Conservation (phyloP, 1,284 basidiomycete genomes). For the Ustilago trichophora region DNA sequence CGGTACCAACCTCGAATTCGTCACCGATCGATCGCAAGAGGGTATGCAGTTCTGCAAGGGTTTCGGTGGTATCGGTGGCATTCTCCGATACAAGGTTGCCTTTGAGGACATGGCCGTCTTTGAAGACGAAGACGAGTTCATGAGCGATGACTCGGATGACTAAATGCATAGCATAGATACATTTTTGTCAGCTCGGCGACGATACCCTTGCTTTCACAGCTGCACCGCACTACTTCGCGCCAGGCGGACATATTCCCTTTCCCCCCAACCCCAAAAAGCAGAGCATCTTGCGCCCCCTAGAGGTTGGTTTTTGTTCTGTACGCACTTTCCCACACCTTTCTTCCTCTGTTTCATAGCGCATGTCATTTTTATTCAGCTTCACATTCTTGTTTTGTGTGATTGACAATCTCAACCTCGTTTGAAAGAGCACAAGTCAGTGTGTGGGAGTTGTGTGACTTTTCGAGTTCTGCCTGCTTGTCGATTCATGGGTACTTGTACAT, state of each 20-base stretch:
- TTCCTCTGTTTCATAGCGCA: background rate
- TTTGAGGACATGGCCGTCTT: constrained; percentile 65
- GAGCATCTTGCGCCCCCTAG: background rate
- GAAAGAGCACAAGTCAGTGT: too few species aligned
- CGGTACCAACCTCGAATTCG: constrained; percentile 85
- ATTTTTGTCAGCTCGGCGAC: background rate
- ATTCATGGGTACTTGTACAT: too few species aligned
- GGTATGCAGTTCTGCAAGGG: constrained; percentile 98
- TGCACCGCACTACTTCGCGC: background rate
- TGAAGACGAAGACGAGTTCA: constrained; percentile 65
- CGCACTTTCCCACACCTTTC: background rate
- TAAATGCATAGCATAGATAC: constrained; percentile 13
- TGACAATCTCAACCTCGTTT: constrained; percentile 4
- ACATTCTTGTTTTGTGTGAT: background rate
- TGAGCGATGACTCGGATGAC: constrained; percentile 61
- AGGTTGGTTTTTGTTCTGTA: too few species aligned
- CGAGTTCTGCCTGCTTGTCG: too few species aligned
- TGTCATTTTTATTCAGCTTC: constrained; percentile 1
- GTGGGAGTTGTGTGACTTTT: too few species aligned
- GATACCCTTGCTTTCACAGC: constrained; percentile 1
- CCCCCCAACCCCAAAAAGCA: too few species aligned
- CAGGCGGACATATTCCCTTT: background rate
- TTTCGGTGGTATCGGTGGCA: constrained; percentile 95
- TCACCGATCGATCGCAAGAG: constrained; percentile 78
- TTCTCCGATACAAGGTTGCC: constrained; percentile 73